These are phyloP conservation scores for Zymoseptoria crescenta DNA, from an alignment of 2,329 filamentous ascomycete genomes.

Conservation along the genomic window DNA sequence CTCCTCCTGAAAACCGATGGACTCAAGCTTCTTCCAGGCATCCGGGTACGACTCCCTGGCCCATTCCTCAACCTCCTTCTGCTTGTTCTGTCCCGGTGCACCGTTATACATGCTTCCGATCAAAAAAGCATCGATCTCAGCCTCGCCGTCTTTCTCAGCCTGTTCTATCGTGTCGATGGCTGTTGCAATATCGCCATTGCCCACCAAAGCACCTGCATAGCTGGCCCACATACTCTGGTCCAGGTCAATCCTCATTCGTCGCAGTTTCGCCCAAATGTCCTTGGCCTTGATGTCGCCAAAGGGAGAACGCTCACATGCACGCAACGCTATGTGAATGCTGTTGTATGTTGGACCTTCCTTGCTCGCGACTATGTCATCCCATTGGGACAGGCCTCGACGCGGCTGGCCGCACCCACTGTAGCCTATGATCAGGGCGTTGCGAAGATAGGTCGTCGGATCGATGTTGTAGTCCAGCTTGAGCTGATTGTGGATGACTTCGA, in stretches of 20 bases:
- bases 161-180: conserved; percentile 58
- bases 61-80: conserved; percentile 67
- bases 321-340: conserved; percentile 73
- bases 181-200: conserved; percentile 62
- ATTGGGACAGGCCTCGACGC: conserved; percentile 64
- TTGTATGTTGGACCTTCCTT: conserved; percentile 79
- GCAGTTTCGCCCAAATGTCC: conserved; percentile 63
- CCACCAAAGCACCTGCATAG: conserved; percentile 69
- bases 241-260: conserved; percentile 69
- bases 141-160: conserved; percentile 59
- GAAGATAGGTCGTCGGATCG: conserved; percentile 64
- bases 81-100: conserved; percentile 51
- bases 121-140: conserved; percentile 62
- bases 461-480: conserved; percentile 84
- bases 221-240: conserved; percentile 65
- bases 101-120: conserved; percentile 74
- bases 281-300: conserved; percentile 40
- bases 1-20: conserved; percentile 34
- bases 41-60: conserved; percentile 59
- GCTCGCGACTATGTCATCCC: conserved; percentile 73
- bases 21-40: conserved; percentile 60
- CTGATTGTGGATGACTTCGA: conserved; percentile 81
- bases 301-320: conserved; percentile 59
- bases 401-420: conserved; percentile 64
- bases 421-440: conserved; percentile 81